A percentile compares a stretch with the other conserved stretches of the same genome.
Evolutionary conservation across 2,329 filamentous ascomycete species (phyloP).

Genomic region (Talaromyces funiculosus): DNA sequence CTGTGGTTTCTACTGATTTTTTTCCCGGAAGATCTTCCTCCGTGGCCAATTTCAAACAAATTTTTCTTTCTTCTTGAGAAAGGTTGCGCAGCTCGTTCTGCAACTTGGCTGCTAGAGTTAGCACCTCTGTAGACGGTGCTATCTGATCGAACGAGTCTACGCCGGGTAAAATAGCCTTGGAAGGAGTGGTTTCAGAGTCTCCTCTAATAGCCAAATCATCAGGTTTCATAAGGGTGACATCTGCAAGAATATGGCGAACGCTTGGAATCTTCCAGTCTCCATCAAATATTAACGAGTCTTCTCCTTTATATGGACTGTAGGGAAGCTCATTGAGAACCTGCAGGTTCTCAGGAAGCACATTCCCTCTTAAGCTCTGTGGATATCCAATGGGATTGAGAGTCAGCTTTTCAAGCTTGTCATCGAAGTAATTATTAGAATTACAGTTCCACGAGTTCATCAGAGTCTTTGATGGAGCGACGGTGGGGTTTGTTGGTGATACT

Average conservation of each 20-base stretch:
- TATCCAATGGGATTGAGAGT: neutral
- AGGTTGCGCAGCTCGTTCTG: neutral
- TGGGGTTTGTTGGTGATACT: neutral
- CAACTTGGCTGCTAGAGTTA: neutral
- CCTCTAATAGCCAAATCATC: constrained; percentile 16
- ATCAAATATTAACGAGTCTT: neutral
- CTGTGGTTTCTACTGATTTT: no score
- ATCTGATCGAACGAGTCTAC: constrained; percentile 2
- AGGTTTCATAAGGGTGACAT: neutral
- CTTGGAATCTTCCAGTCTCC: neutral
- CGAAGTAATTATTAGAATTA: neutral
- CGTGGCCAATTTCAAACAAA: neutral
- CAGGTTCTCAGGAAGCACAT: neutral
- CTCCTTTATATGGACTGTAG: neutral
- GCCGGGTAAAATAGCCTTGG: neutral
- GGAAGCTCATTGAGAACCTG: neutral
- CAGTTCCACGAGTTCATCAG: neutral
- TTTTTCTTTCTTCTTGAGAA: neutral
- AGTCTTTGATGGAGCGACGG: neutral
- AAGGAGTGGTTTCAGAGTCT: neutral
- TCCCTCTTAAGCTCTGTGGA: neutral
- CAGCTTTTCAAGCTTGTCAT: neutral
- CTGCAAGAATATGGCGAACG: neutral
- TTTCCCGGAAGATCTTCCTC: neutral
- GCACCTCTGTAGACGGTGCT: neutral